Evolutionary conservation across 352 stramenopile species (phyloP).

Genomic region (Phytophthora capsici): DNA sequence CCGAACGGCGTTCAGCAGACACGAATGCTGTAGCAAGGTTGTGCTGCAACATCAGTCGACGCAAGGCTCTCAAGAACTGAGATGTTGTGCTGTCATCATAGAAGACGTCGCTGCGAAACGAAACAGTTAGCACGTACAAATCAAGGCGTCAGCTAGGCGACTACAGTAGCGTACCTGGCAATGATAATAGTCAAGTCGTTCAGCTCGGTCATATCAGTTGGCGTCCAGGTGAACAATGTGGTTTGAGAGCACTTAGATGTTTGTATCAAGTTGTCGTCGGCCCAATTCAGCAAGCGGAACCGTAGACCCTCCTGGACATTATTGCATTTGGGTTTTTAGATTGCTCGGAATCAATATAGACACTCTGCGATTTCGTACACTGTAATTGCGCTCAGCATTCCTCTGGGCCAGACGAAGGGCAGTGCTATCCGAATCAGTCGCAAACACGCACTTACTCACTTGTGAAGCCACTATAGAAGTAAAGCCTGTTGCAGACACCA

Average conservation of each 20-base stretch:
- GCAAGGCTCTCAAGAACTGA: conserved; percentile 50
- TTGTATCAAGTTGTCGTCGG: neutral
- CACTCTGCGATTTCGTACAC: conserved; percentile 10
- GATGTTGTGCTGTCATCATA: conserved; percentile 60
- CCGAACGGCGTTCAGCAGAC: conserved; percentile 49
- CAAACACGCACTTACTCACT: conserved; percentile 46
- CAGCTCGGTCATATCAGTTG: conserved; percentile 25
- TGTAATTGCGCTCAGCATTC: conserved; percentile 46
- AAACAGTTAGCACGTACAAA: neutral
- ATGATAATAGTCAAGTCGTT: conserved; percentile 32
- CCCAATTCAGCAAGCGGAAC: conserved; percentile 26
- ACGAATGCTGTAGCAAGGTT: conserved; percentile 36
- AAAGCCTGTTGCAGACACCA: conserved; percentile 39
- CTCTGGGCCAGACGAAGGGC: conserved; percentile 44
- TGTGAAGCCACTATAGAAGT: conserved; percentile 48
- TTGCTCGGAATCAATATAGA: neutral
- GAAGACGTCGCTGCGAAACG: conserved; percentile 62
- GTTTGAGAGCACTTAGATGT: neutral
- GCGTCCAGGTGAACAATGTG: conserved; percentile 33
- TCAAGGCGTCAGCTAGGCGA: neutral
- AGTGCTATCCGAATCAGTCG: conserved; percentile 47
- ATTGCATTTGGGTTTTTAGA: conserved; percentile 1
- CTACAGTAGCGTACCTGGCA: conserved; percentile 38
- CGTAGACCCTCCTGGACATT: conserved; percentile 28
- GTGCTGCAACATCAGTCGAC: conserved; percentile 43